Evolutionary conservation across 2,329 filamentous ascomycete genomes (phyloP), one percentile per base, ranked within the genome.

Genomic region (Trichoderma hamatum): DNA sequence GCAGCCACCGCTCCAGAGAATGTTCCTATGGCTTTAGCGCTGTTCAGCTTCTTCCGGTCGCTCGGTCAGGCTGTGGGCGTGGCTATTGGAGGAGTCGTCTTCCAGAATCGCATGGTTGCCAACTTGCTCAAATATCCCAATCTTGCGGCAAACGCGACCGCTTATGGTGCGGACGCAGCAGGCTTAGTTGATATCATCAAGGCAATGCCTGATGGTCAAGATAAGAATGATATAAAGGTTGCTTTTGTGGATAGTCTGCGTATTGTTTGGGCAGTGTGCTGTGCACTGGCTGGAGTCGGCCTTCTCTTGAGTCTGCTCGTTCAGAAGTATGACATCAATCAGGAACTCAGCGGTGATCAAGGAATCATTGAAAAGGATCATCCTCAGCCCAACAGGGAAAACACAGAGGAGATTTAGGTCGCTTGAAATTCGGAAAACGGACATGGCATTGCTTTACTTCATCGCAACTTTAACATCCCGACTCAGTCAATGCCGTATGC

Each of bases 61-160:
- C 56, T 26, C 16, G 32, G 56, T 1, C 32, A 59, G 14, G 56
- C 32, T 39, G 56, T 59, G 24, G 56, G 56, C 6, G 56, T 59
- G 16, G 56, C 56, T 26, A 39, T 59, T 16, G 55, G 55, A 39
- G 55, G 55, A 19, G 34, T 39, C 14, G 28, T 59, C 24, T 59
- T 51, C 43, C 60, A 62, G 49, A 62, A 32, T 10, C 43, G 59
- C 59, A 49, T 49, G 43, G 43, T 43, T 49, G 39, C 59, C 34
- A 21, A 13, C 3, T 6, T 49, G 30, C 19, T 26, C 21, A n/a
- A 34, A 5, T 34, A 43, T 19, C 43, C 60, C 36, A 36, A 62
- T 36, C 60, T 51, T 62, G 60, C 43, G 43, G n/a, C 43, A 62
- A 52, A 52, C 46, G 43, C 60, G 28, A 62, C 43, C 2, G 60